A percentile compares a stretch with the other conserved stretches of the same genome.
These are phyloP conservation scores for Vigna reflexopilosa DNA, from an alignment of 306 rosid species.

Conservation along the genomic window DNA sequence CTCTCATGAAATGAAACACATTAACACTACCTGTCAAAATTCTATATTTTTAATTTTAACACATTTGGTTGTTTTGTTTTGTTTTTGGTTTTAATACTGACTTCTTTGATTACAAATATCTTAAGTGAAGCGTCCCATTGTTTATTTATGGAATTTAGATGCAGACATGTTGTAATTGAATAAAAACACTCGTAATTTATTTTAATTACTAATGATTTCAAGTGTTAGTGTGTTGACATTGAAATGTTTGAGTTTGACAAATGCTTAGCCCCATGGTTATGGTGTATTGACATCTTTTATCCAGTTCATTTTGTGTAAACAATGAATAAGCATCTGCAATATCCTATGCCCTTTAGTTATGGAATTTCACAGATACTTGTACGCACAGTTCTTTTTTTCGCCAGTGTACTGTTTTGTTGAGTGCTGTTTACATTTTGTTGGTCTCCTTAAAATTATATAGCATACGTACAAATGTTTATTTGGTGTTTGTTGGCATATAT, in stretches of 20 bases:
- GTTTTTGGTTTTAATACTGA: background rate
- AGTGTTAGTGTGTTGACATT: conserved; percentile 3
- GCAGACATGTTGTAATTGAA: background rate
- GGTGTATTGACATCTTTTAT: background rate
- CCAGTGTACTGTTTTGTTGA: conserved; percentile 3
- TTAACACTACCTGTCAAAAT: background rate
- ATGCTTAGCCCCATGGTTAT: conserved; percentile 24
- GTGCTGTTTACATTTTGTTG: background rate
- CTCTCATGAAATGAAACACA: conserved; percentile 6
- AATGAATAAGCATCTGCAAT: conserved; percentile 1
- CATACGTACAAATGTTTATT: background rate
- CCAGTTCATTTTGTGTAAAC: background rate
- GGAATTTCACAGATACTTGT: background rate
- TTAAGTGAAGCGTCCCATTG: background rate
- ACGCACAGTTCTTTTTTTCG: conserved; percentile 20
- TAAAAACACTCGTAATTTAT: background rate
- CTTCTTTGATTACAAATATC: background rate
- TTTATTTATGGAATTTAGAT: background rate
- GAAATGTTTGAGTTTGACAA: background rate
- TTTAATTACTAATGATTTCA: too few relatives aligned
- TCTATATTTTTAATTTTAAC: background rate
- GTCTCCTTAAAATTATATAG: conserved; percentile 15
- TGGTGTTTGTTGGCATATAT: background rate
- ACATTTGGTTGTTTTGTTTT: background rate
- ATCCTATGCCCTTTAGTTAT: background rate